Conservation (phyloP, 345 rosid genomes). For the Populus nigra region DNA sequence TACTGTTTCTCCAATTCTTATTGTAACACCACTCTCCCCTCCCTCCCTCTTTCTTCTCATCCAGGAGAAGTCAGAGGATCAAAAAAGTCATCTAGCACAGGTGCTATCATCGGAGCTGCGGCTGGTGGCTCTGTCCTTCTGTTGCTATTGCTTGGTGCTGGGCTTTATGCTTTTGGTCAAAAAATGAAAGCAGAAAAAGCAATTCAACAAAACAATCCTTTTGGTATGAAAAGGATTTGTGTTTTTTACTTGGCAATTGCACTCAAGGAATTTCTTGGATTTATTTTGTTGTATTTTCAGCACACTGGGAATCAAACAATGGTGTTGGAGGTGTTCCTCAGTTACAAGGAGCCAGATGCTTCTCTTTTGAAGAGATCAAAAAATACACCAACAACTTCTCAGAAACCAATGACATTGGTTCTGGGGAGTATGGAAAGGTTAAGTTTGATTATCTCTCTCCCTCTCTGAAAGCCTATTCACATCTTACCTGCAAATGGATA, state of each 20-base stretch:
- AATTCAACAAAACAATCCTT: slow-evolving; percentile 56
- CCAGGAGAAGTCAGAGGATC: slow-evolving; percentile 25
- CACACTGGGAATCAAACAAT: slow-evolving; percentile 60
- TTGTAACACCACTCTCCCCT: neutral
- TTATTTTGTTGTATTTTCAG: slow-evolving; percentile 27
- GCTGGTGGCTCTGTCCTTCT: slow-evolving; percentile 56
- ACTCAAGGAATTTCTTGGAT: neutral
- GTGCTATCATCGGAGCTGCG: slow-evolving; percentile 62
- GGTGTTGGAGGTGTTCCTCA: slow-evolving; percentile 62
- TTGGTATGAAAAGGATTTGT: slow-evolving; percentile 42
- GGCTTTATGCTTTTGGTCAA: slow-evolving; percentile 63
- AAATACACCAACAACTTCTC: slow-evolving; percentile 68
- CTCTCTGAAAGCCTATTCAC: neutral
- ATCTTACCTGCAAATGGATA: neutral
- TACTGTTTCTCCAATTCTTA: neutral
- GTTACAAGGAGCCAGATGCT: slow-evolving; percentile 72
- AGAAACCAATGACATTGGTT: slow-evolving; percentile 62
- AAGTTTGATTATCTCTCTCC: neutral
- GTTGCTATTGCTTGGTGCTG: slow-evolving; percentile 53
- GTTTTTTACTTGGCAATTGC: neutral
- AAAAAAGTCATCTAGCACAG: slow-evolving; percentile 41
- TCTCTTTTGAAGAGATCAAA: slow-evolving; percentile 58
- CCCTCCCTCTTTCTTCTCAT: neutral
- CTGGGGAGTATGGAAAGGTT: slow-evolving; percentile 95
- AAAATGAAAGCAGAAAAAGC: slow-evolving; percentile 73